Base-by-base conservation (phyloP, 1,139 yeast genomes). In the Hyphopichia wangnamkhiaoensis region DNA sequence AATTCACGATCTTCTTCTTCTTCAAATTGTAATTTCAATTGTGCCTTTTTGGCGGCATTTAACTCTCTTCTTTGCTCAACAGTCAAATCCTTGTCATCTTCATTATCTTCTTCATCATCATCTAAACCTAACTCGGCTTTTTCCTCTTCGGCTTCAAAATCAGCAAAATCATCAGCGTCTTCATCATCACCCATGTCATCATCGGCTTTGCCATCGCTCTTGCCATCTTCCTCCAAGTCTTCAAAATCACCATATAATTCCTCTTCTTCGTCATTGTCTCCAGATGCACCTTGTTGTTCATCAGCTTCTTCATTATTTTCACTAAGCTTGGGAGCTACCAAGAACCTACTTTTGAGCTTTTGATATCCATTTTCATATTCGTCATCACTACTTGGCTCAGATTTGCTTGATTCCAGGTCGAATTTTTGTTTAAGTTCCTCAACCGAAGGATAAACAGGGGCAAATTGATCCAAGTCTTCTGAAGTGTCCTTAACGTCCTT, bases 1-100 rank as follows among this genome's bases (percentile, higher is more conserved):
- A 78, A 76, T 44, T 86, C 90, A 34, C 87, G 74, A 48, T 84
- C 91, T 61, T 88, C 96, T 64, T 86, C 95, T 52, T 87, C 94
- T 58, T 90, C 97, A 54, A 93, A 89, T 58, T 93, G 97, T 53
- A 87, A 71, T 45, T 90, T 81, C 44, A 91, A 71, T 54, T 88
- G 84, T 44, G 91, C 97, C 56, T 93, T 94, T 68, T 87, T 89
- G 44, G 85, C 82, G 1, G 97, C 96, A 57, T 91, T 90, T 37
- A 80, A 69, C 38, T 80, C 80, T 60, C 98, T 80, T 58, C 81
- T 84, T 54, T 84, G 79, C 38, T 81, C 89, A 31, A 82, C 65
- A 0, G 86, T 71, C 50, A 76, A 53, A 27, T 74, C 71, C 52
- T 66, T 65, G 14, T 66, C 69, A 9, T 59, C 71, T 13, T 54